Evolutionary conservation across 257 asterid species (phyloP).

Genomic region (Solanum verrucosum): DNA sequence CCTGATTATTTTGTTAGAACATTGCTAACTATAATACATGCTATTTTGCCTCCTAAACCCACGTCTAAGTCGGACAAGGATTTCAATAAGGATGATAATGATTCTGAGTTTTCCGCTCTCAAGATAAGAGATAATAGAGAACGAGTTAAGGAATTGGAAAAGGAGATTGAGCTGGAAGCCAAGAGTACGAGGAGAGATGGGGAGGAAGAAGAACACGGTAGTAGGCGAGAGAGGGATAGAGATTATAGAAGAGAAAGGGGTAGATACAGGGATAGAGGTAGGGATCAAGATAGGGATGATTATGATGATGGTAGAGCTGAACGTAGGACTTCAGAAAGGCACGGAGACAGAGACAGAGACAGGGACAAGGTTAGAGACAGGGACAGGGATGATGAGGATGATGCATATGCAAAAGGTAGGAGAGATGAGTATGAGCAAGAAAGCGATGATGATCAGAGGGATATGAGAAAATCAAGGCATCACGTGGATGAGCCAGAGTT

Average conservation of each 20-base stretch:
- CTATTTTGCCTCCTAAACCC: conserved; percentile 55
- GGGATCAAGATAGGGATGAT: conserved; percentile 18
- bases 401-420: background rate
- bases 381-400: background rate
- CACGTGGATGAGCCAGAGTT: conserved; percentile 47
- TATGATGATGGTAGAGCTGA: conserved; percentile 9
- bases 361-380: background rate
- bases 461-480: conserved; percentile 21
- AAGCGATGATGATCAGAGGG: conserved; percentile 32
- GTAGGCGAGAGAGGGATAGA: conserved; percentile 1
- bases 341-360: background rate
- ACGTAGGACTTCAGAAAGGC: conserved; percentile 17
- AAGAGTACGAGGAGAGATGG: conserved; percentile 27
- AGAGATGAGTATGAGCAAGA: conserved; percentile 25
- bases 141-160: conserved; percentile 74
- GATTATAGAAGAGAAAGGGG: conserved; percentile 15
- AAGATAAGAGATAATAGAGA: conserved; percentile 60
- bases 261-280: conserved; percentile 20
- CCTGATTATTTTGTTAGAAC: conserved; percentile 88
- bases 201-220: conserved; percentile 13
- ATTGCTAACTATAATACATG: conserved; percentile 73
- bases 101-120: conserved; percentile 39
- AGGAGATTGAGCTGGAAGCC: conserved; percentile 66
- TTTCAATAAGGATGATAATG: conserved; percentile 22
- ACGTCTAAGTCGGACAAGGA: conserved; percentile 33